These are phyloP conservation scores for Heterobasidion occidentale DNA, from an alignment of 1,284 basidiomycete species.

Conservation along the genomic window DNA sequence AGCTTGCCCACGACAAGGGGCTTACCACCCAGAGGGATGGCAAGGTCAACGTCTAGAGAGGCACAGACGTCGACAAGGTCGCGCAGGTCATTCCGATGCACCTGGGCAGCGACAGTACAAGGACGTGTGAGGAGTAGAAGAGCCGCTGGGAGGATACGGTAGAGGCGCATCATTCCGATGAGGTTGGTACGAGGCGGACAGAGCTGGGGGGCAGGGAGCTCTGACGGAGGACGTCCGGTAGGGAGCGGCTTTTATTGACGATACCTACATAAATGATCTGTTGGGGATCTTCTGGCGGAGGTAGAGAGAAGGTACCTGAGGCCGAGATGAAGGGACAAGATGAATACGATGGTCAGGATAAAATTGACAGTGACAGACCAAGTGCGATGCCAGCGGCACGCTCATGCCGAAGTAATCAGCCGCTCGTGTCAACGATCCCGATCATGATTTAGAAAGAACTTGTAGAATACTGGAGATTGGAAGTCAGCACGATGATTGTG, in stretches of 20 bases:
- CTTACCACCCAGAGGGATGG: conserved; percentile 19
- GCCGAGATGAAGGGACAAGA: background rate
- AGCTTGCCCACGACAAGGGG: conserved; percentile 22
- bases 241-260: background rate
- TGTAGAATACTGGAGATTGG: too few species aligned
- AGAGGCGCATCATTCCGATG: background rate
- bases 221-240: background rate
- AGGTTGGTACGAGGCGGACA: background rate
- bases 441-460: too few species aligned
- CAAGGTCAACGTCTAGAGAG: conserved; percentile 24
- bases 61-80: conserved; percentile 30
- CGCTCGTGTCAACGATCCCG: too few species aligned
- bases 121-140: background rate
- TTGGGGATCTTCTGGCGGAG: background rate
- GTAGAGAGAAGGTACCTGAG: background rate
- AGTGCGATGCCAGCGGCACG: background rate
- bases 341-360: background rate
- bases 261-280: background rate
- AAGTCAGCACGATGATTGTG: too few species aligned
- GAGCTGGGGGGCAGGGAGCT: background rate
- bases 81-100: conserved; percentile 9
- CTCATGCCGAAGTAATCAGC: too few species aligned
- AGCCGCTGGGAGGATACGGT: background rate
- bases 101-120: background rate
- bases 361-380: background rate